phyloP scores from a whole-genome alignment of 495 filamentous ascomycete genomes.

The Podospora bellae-mahoneyi region DNA sequence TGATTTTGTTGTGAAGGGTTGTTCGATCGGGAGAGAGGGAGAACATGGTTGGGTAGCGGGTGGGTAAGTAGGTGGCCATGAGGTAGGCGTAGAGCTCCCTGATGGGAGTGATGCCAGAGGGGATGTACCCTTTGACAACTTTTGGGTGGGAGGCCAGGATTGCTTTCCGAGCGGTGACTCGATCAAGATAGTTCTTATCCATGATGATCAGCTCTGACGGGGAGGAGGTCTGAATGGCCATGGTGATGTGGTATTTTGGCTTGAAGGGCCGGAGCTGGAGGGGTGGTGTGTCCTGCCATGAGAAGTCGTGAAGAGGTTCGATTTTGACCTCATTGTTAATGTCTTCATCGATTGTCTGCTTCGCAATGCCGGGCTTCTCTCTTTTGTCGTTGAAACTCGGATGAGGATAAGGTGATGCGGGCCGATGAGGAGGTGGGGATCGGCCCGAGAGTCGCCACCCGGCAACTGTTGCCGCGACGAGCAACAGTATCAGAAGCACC shows the following conservation, averaged over 20 bases:
- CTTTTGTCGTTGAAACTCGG: neutral
- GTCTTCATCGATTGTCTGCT: conserved; percentile 50
- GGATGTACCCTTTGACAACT: conserved; percentile 45
- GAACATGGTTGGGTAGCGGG: conserved; percentile 64
- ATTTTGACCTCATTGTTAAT: conserved; percentile 56
- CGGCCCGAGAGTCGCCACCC: conserved; percentile 4
- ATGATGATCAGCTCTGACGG: conserved; percentile 62
- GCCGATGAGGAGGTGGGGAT: conserved; percentile 1
- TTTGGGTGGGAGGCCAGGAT: conserved; percentile 49
- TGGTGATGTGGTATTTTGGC: conserved; percentile 67
- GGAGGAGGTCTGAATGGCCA: conserved; percentile 53
- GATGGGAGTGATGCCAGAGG: conserved; percentile 49
- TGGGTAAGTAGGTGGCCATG: conserved; percentile 59
- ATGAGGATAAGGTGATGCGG: neutral
- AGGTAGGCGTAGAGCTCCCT: conserved; percentile 66
- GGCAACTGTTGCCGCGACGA: neutral
- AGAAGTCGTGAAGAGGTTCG: conserved; percentile 54
- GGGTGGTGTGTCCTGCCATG: conserved; percentile 59
- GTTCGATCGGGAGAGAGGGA: conserved; percentile 27
- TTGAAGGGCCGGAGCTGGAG: conserved; percentile 65
- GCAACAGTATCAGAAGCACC: neutral
- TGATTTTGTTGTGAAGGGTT: conserved; percentile 47
- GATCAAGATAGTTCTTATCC: conserved; percentile 60
- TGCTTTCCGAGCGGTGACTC: conserved; percentile 52
- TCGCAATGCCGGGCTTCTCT: neutral